Evolutionary conservation across 1,284 basidiomycete species (phyloP).

Genomic region (Marasmius tenuissimus): DNA sequence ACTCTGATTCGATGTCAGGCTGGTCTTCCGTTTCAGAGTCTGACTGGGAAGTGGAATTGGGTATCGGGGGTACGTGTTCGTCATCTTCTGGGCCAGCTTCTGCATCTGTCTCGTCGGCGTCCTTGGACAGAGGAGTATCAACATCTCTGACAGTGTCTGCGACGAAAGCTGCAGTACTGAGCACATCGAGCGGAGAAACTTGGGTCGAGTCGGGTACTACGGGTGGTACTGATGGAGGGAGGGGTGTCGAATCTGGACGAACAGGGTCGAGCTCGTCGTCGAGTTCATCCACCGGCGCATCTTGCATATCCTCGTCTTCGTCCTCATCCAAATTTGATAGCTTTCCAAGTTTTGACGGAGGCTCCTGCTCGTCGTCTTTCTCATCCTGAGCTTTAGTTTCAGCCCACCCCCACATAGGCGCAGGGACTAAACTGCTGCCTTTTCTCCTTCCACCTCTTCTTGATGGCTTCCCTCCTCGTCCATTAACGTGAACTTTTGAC

Average conservation of each 20-base stretch:
- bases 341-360: constrained; percentile 16
- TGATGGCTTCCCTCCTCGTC: constrained; percentile 14
- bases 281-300: not conserved
- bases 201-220: not conserved
- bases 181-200: constrained; percentile 12
- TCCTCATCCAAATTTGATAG: constrained; percentile 5
- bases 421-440: constrained; percentile 66
- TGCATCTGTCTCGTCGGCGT: constrained; percentile 1
- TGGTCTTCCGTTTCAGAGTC: constrained; percentile 1
- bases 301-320: constrained; percentile 13
- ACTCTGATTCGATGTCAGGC: constrained; percentile 2
- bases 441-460: constrained; percentile 48
- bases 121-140: not conserved
- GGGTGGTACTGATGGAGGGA: not conserved
- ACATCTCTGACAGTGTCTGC: constrained; percentile 1
- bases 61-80: constrained; percentile 6
- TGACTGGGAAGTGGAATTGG: not conserved
- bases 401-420: constrained; percentile 80
- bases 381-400: constrained; percentile 45
- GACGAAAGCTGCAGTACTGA: constrained; percentile 10
- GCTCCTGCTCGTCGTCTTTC: constrained; percentile 46
- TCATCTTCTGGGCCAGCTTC: constrained; percentile 11
- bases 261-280: not conserved
- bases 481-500: not conserved
- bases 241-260: not conserved